Evolutionary conservation across 257 asterid genomes (phyloP).

Genomic region (Gentiana macrophylla): DNA sequence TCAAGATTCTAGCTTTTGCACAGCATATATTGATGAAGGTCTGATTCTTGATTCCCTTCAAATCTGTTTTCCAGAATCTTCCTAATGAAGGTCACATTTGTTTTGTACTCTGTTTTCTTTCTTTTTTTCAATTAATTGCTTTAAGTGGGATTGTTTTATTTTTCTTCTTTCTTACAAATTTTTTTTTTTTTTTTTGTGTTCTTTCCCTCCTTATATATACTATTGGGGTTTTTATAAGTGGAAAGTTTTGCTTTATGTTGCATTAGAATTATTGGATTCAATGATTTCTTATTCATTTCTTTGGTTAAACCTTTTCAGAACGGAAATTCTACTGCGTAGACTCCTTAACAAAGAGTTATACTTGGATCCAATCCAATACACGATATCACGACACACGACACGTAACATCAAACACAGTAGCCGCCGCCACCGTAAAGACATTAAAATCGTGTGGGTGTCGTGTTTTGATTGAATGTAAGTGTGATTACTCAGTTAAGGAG

Average conservation of each 20-base stretch:
- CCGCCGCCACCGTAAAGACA: no score
- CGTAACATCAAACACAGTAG: no score
- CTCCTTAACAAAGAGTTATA: not conserved
- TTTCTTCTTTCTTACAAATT: not conserved
- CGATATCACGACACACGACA: no score
- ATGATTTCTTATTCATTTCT: constrained; percentile 4
- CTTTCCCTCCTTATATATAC: constrained; percentile 1
- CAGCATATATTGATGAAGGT: constrained; percentile 44
- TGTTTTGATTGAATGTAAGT: no score
- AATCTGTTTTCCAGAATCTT: constrained; percentile 2
- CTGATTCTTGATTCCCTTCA: constrained; percentile 18
- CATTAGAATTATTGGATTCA: constrained; percentile 1
- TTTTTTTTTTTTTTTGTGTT: not conserved
- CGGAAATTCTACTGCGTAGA: no score
- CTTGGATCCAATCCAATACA: not conserved
- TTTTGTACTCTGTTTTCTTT: not conserved
- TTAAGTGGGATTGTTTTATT: constrained; percentile 1
- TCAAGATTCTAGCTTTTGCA: no score
- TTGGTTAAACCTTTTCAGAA: not conserved
- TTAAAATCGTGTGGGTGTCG: no score
- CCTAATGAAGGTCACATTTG: not conserved
- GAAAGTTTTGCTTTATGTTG: not conserved
- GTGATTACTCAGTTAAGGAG: no score
- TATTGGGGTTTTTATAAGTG: not conserved
- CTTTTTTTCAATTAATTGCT: constrained; percentile 15